A percentile compares a stretch with the other conserved stretches of the same genome.
phyloP scores from a whole-genome alignment of 768 basidiomycete genomes.

The Kwoniella dendrophila region DNA sequence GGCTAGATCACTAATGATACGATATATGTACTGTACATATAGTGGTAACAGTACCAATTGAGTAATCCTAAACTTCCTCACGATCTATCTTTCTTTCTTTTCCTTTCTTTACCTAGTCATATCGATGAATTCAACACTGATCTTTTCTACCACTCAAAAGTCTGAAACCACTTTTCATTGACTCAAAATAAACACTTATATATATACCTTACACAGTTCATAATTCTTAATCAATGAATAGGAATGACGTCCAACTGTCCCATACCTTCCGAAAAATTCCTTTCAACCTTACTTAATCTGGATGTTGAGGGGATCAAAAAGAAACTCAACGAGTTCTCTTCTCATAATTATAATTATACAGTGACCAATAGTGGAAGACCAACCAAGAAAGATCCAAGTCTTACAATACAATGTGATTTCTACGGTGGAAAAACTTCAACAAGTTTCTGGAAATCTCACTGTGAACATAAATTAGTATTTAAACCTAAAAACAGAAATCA shows the following conservation, averaged over 20 bases:
- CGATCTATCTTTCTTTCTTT: no score
- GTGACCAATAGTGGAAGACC: background rate
- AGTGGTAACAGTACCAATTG: no score
- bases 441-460: background rate
- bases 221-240: background rate
- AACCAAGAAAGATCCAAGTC: background rate
- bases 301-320: background rate
- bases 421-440: background rate
- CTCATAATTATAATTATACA: background rate
- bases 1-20: no score
- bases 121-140: no score
- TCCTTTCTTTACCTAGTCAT: no score
- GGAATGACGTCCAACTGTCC: background rate
- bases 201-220: background rate
- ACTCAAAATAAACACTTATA: no score
- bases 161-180: no score
- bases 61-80: no score
- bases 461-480: background rate
- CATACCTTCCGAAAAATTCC: background rate
- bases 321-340: background rate
- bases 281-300: background rate
- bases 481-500: background rate
- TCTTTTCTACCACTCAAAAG: no score
- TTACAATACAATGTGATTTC: background rate
- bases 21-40: no score